Evolutionary conservation across 225 moss, liverwort and hornwort species (phyloP).

Genomic region (Anthoceros angustus): DNA sequence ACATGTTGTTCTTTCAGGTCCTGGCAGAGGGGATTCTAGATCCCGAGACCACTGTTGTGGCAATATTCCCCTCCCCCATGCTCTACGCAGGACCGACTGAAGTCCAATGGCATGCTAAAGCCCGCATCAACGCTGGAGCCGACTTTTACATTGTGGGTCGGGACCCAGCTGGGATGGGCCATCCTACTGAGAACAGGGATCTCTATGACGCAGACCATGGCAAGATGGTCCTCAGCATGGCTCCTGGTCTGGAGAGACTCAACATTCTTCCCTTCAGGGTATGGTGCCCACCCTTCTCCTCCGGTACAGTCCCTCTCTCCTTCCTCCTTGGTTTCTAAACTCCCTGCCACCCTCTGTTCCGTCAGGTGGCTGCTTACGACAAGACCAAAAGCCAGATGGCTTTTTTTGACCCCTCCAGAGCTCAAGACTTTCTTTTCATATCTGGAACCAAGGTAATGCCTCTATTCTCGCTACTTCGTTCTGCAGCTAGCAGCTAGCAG

Average conservation of each 20-base stretch:
- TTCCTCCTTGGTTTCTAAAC: neutral
- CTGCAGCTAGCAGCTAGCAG: neutral
- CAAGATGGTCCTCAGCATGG: conserved; percentile 80
- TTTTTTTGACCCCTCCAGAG: conserved; percentile 79
- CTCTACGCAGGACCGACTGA: conserved; percentile 87
- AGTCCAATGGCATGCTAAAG: conserved; percentile 97
- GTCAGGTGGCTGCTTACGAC: conserved; percentile 96
- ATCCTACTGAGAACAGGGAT: conserved; percentile 63
- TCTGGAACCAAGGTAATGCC: conserved; percentile 81
- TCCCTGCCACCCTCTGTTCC: neutral
- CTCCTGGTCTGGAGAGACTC: conserved; percentile 71
- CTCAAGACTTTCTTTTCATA: conserved; percentile 79
- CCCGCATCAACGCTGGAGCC: conserved; percentile 85
- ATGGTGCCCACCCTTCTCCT: neutral
- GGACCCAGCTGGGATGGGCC: conserved; percentile 92
- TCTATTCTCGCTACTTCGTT: neutral
- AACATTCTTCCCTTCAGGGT: conserved; percentile 96
- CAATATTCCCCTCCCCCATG: conserved; percentile 89
- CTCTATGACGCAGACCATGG: conserved; percentile 81
- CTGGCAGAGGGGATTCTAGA: conserved; percentile 59
- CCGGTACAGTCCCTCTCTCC: neutral
- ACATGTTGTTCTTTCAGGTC: conserved; percentile 24
- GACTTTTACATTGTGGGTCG: conserved; percentile 89
- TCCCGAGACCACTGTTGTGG: conserved; percentile 67
- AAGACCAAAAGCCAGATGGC: conserved; percentile 70